These are phyloP conservation scores for Botrytis cinerea DNA, from an alignment of 2,329 filamentous ascomycete genomes.

Conservation along the genomic window DNA sequence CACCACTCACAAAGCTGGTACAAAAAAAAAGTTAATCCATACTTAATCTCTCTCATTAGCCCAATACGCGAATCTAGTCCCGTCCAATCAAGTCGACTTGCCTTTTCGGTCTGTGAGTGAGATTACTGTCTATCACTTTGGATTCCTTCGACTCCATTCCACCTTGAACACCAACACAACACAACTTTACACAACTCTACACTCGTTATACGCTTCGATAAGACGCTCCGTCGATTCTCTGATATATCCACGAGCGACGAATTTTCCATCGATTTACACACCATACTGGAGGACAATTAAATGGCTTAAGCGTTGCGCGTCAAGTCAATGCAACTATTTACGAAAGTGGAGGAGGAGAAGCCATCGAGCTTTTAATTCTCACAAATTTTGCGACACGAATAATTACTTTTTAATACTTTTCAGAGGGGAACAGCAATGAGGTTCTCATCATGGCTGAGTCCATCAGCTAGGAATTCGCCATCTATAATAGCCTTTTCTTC, in stretches of 20 bases:
- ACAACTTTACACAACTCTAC: conserved; percentile 15
- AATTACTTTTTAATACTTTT: conserved; percentile 27
- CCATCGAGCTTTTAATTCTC: conserved; percentile 28
- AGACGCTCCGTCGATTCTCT: background rate
- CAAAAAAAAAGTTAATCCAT: conserved; percentile 8
- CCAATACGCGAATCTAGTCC: conserved; percentile 13
- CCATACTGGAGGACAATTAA: conserved; percentile 22
- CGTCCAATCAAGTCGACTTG: conserved; percentile 3
- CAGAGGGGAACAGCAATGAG: conserved; percentile 38
- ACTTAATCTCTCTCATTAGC: conserved; percentile 15
- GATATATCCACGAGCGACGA: background rate
- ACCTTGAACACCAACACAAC: conserved; percentile 13
- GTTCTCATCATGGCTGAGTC: conserved; percentile 40
- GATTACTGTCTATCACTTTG: conserved; percentile 14
- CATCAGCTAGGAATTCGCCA: conserved; percentile 33
- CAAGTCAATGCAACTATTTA: conserved; percentile 22
- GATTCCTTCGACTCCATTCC: conserved; percentile 10
- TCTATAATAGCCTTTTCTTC: conserved; percentile 46
- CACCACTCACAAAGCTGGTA: background rate
- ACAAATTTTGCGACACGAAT: conserved; percentile 24
- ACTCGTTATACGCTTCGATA: conserved; percentile 16
- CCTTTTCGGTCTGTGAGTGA: conserved; percentile 13
- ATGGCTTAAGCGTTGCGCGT: conserved; percentile 22
- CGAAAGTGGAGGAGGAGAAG: conserved; percentile 28
- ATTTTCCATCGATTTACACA: background rate